These are phyloP conservation scores for Teratosphaeria epicoccoides DNA, from an alignment of 2,329 filamentous ascomycete species.

Conservation along the genomic window DNA sequence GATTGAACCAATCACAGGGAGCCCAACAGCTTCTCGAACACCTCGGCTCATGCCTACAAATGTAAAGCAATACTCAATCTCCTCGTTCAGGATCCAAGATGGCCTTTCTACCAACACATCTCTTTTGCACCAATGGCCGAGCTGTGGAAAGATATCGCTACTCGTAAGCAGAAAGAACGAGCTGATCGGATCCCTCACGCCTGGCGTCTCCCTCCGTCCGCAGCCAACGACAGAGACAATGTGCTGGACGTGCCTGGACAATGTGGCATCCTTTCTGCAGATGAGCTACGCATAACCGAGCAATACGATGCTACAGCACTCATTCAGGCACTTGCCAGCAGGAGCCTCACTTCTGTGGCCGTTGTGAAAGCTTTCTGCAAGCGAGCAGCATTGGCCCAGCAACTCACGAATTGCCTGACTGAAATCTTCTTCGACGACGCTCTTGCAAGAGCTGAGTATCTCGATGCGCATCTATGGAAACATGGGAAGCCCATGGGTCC, in stretches of 20 bases:
- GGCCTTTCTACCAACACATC: neutral
- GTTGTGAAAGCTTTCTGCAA: slow-evolving; percentile 36
- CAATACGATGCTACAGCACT: slow-evolving; percentile 37
- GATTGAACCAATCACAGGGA: no score
- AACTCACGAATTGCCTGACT: slow-evolving; percentile 24
- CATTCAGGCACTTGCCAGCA: slow-evolving; percentile 26
- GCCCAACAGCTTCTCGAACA: no score
- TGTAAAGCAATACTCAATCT: neutral
- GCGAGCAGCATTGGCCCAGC: slow-evolving; percentile 38
- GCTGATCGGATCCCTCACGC: slow-evolving; percentile 31
- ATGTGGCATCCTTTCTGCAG: slow-evolving; percentile 41
- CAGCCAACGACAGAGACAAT: slow-evolving; percentile 17
- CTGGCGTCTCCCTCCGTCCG: slow-evolving; percentile 31
- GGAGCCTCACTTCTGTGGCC: slow-evolving; percentile 27
- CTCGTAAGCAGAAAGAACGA: slow-evolving; percentile 34
- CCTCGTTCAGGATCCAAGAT: neutral
- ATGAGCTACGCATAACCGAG: slow-evolving; percentile 48
- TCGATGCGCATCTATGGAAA: slow-evolving; percentile 29
- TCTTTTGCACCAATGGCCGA: slow-evolving; percentile 17
- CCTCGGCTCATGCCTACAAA: neutral
- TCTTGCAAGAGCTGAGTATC: slow-evolving; percentile 27
- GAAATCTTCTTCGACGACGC: slow-evolving; percentile 30
- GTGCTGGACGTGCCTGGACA: slow-evolving; percentile 42
- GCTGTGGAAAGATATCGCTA: slow-evolving; percentile 32
- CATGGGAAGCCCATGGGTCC: slow-evolving; percentile 32